Conservation (phyloP, 495 filamentous ascomycete species). For the Rostrohypoxylon terebratum region DNA sequence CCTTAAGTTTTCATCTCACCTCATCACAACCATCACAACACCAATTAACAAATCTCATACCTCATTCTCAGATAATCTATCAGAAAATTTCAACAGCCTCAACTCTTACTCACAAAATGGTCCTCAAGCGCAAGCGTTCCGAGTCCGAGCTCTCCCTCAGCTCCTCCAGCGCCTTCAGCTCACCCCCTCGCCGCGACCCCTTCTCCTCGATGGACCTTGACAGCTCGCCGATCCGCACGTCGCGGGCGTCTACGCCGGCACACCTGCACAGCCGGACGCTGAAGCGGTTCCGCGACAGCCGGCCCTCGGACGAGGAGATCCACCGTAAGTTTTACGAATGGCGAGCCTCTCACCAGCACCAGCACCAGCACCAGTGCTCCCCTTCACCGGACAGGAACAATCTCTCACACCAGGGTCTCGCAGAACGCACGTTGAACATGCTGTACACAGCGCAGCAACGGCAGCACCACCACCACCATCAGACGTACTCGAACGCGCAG, state of each 20-base stretch:
- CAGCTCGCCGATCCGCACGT: constrained; percentile 25
- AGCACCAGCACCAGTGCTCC: background rate
- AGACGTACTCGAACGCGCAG: constrained; percentile 12
- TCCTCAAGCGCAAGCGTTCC: constrained; percentile 65
- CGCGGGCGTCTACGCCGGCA: constrained; percentile 23
- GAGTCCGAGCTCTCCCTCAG: constrained; percentile 58
- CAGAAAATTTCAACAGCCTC: background rate
- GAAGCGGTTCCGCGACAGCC: constrained; percentile 63
- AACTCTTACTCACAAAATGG: constrained; percentile 49
- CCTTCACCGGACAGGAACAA: background rate
- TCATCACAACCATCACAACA: constrained; percentile 24
- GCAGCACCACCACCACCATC: constrained; percentile 32
- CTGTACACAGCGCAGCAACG: constrained; percentile 62
- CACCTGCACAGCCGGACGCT: constrained; percentile 59
- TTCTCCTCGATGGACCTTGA: constrained; percentile 34
- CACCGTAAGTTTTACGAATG: constrained; percentile 56
- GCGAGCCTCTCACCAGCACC: constrained; percentile 16
- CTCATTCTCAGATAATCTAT: background rate
- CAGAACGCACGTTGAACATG: constrained; percentile 61
- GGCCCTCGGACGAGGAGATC: constrained; percentile 61
- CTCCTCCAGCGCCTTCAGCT: constrained; percentile 54
- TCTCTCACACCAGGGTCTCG: constrained; percentile 2
- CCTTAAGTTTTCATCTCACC: constrained; percentile 18
- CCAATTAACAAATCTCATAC: background rate
- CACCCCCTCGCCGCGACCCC: constrained; percentile 45